Base-by-base conservation (phyloP, 2,329 filamentous ascomycete species). In the Hypoxylon sp. region DNA sequence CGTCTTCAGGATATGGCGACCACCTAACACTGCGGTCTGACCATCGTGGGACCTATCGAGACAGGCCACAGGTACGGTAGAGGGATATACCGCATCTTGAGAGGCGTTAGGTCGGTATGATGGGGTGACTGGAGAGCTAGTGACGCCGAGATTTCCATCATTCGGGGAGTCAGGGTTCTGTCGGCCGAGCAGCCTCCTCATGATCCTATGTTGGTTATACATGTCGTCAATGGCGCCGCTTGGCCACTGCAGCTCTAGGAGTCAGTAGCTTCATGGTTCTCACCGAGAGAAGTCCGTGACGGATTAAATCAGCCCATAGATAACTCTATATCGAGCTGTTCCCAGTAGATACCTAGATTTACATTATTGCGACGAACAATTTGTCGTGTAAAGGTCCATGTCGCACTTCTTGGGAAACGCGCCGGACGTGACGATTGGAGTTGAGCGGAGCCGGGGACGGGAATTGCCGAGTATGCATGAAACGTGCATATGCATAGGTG, bases 181-280 rank as follows among this genome's bases (percentile, higher is more conserved):
- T 74, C 87, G 87, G 77, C 87, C 87, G 33, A 89, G 84, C 24
- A 89, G 84, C 80, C 88, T 87, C 77, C 87, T 85, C 84, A 90
- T 88, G 70, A 87, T 87, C 79, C 81, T 85, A 67, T 83, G 85
- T 73, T 87, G 84, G 69, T 83, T 86, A 79, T 86, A 86, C 84
- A 86, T 86, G 70, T 72, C 70, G 71, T 73, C 63, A 74, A 62
- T 74, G 62, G 70, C 72, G 71, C 74, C 69, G 65, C 55, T 68
- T 59, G 71, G 75, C 76, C 75, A 66, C 67, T 71, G 60, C 44
- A 71, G 64, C 33, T 67, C 54, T 53, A 42, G 53, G 39, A 48
- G 50, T 66, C 66, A 70, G 73, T 68, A 59, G 68, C 75, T 62
- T 74, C 75, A 76, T 77, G 63, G 26, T 76, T 72, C 53, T 63